Base-by-base conservation (phyloP, 192 early-diverging fungal genomes). In the Coemansia guatemalensis region DNA sequence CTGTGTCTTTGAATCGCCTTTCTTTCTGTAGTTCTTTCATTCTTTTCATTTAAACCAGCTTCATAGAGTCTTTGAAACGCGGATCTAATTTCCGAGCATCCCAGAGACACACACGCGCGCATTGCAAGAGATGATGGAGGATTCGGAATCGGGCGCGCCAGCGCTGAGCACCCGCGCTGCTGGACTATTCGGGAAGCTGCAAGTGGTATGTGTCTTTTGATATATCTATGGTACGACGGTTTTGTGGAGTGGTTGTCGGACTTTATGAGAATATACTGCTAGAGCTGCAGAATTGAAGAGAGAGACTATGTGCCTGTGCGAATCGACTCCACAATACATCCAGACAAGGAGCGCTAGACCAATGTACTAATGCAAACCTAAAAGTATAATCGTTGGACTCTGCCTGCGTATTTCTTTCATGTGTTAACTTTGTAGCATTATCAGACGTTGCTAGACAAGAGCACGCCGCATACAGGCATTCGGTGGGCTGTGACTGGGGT, bases 361-460 rank as follows among this genome's bases (percentile, higher is more conserved):
- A 11, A 39, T 39, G 35, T 58, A n/a, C 20, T 58, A 33, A 33
- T 58, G 14, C 4, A 32, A 23, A 23, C 6, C 18, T 32, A 21
- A 22, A 9, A 29, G 24, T n/a, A 17, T 27, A 27, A 54, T 25
- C 2, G 2, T 24, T 8, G 22, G 53, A 65, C 25, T 25, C 25
- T 25, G 20, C 11, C 55, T 23, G 1, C 33, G 49, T 49, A 9
- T 64, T 5, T 32, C 51, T 48, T 5, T 30, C n/a, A 49, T 50
- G 21, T 17, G 21, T 17, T 21, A 41, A 27, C 48, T 21, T 32
- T 64, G 56, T 76, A 93, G 91, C 85, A 83, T 56, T 90, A 85
- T 65, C 93, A 93, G 82, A 76, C 88, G 62, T 71, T 91, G 26
- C 75, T 97, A 62, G 95, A 97, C 81, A 82, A 84, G 60, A 85